Base-by-base conservation (phyloP, 2,329 filamentous ascomycete species). In the Monilinia fructigena region DNA sequence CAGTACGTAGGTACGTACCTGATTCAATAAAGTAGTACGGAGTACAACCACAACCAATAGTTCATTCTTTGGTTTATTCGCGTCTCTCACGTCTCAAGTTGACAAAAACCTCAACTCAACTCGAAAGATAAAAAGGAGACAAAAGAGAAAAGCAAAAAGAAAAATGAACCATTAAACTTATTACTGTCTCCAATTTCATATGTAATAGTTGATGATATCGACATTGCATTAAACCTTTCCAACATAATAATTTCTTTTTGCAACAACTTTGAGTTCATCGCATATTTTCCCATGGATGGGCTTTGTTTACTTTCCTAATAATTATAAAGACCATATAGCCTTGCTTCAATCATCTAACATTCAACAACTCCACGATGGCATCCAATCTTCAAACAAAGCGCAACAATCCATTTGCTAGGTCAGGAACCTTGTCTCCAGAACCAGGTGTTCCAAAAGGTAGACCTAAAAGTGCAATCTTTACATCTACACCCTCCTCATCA, bases 381-480 rank as follows among this genome's bases (percentile, higher is more conserved):
- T 81, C 83, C 73, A 86, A 83, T 77, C 85, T 86, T 78, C 86
- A 88, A 72, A 85, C 89, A 76, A 91, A 89, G 81, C 89, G 92
- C 74, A 90, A 87, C 76, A 94, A 92, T 79, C 90, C 91, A 20
- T 96, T 97, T 76, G 83, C 84, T 68, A 86, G 92, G 75, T 86
- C 87, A 63, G 80, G 83, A 55, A 89, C 90, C 20, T 83, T 89
- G 28, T 90, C 91, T 42, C 85, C 89, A 53, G 83, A 81, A 60
- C 82, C 86, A 47, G 80, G 77, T 58, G 77, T 77, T 50, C 74
- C 79, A 64, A 81, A 82, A 70, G 79, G 77, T 61, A 81, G 92
- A 72, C 91, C 92, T 12, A 93, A 92, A 76, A 96, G 93, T 3
- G 85, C 87, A 66, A 82, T 93, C 67, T 86, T 93, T 74, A 82